A percentile compares a stretch with the other conserved stretches of the same genome.
phyloP scores from a whole-genome alignment of 2,329 filamentous ascomycete genomes.

The Aspergillus luchuensis region DNA sequence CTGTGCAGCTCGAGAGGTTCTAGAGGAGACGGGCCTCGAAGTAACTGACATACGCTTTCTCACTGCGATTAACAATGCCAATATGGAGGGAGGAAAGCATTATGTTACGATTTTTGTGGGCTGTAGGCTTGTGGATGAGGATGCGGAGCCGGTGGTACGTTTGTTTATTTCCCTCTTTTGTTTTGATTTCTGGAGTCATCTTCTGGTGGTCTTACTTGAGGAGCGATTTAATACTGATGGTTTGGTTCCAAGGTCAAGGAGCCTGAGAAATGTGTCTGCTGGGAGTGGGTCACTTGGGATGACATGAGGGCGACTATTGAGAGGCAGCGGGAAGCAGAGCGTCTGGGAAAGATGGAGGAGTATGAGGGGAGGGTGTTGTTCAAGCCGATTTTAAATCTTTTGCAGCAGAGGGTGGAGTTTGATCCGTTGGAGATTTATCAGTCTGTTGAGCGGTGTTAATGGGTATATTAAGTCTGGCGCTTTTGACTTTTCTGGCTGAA shows the following conservation, averaged over 20 bases:
- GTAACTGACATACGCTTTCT: constrained; percentile 58
- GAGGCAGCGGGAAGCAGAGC: background rate
- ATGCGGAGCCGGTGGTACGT: constrained; percentile 57
- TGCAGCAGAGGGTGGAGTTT: background rate
- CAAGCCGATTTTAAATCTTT: background rate
- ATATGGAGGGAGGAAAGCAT: constrained; percentile 61
- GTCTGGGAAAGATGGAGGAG: background rate
- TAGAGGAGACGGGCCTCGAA: constrained; percentile 69
- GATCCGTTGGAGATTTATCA: background rate
- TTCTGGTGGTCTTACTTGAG: too few species aligned
- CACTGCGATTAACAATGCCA: constrained; percentile 67
- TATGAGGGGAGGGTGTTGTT: background rate
- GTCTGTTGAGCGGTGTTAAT: too few species aligned
- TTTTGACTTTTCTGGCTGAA: too few species aligned
- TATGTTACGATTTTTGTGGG: constrained; percentile 73
- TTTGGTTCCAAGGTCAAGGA: background rate
- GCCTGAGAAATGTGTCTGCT: background rate
- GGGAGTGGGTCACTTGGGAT: background rate
- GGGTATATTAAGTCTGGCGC: too few species aligned
- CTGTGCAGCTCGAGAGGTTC: constrained; percentile 66
- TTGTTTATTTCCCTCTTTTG: background rate
- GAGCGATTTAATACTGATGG: background rate
- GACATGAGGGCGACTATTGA: background rate
- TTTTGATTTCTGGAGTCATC: background rate
- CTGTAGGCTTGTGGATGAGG: constrained; percentile 52